Evolutionary conservation across 2,329 filamentous ascomycete species (phyloP), one percentile per base, ranked within the genome.

Genomic region (Arthrobotrys sinensis): DNA sequence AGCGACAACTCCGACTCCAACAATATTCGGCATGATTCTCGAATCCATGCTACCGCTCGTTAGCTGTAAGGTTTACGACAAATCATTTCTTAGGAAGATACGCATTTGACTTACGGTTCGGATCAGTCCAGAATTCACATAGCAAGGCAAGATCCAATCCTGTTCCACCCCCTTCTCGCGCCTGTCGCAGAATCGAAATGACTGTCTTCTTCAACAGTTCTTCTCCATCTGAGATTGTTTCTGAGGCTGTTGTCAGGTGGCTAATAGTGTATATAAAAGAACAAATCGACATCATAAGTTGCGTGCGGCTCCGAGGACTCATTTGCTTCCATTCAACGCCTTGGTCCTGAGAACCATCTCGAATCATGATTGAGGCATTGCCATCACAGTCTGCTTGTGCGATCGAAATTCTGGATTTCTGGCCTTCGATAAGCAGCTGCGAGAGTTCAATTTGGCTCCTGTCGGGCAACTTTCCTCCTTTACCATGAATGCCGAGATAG

Each of bases 11-110:
- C 75, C 1, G 50, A 57, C 21, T 78, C 50, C 21, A 72, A 16
- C 1, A 78, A 46, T 70, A 68, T 79, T 50, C 8, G 76, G 60
- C 53, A 81, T 11, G 48, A 71, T 14, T 50, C 77, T 66, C 76
- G 80, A 46, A 73, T 72, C 77, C 38, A 80, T 48, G 57, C 79
- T 72, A 38, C 76, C 69, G 24, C 48, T 70, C 8, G 38, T 73
- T 43, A 60, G 36, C 12, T 75, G 64, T 12, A 80, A 70, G 32
- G 52, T 55, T 45, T 62, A 66, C 16, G 68, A 62, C 12, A 79
- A 11, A 3, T 8, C 16, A 8, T 21, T 55, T 8, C 70, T 34
- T 36, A 55, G 12, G 5, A 50, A 28, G n/a, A 10, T 1, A 16
- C 1, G 8, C 14, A 5, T 7, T 19, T 55, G 28, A 69, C 76